Base-by-base conservation (phyloP, 331 rosid species). In the Dryas integrifolia region DNA sequence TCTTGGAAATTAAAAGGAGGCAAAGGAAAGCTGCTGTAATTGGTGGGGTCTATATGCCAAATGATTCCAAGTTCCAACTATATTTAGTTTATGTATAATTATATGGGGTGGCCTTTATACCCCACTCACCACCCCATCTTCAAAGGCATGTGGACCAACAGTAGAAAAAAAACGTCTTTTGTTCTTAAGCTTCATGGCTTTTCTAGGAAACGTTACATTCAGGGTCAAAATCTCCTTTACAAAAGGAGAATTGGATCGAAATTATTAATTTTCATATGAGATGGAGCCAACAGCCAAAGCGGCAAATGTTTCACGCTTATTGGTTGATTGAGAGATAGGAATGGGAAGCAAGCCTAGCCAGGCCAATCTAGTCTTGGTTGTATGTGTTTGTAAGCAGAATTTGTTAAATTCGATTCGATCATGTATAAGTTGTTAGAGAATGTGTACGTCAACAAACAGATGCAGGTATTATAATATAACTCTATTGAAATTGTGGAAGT, bases 91-190 rank as follows among this genome's bases (percentile, higher is more conserved):
- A 70, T 79, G 76, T 70, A 71, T 60, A 73, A 75, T 51, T 5
- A 74, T 69, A 63, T 44, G 52, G 73, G 79, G 82, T 72, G 65
- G 77, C 86, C 84, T 82, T 87, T 91, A 91, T 82, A 61, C 80
- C 81, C 96, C 87, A 88, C 87, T 84, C 85, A 81, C 85, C 78
- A 73, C 85, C 86, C 84, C 89, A 78, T 65, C 80, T 73, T 63
- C 6, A 39, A 79, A 66, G 11, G 26, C 39, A 53, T 8, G 74
- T 70, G 82, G 84, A 63, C 84, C 88, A 75, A 72, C 52, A 13
- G 62, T 40, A 26, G 24, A 41, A 58, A 40, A 40, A 35, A 50
- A 49, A 44, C 38, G 50, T 56, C 3, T 67, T 77, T 81, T 76
- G 73, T 72, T 79, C 72, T 72, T 67, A 65, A 74, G 72, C 53